These are phyloP conservation scores for Sphaerulina musiva DNA, from an alignment of 2,329 filamentous ascomycete genomes.

Conservation along the genomic window DNA sequence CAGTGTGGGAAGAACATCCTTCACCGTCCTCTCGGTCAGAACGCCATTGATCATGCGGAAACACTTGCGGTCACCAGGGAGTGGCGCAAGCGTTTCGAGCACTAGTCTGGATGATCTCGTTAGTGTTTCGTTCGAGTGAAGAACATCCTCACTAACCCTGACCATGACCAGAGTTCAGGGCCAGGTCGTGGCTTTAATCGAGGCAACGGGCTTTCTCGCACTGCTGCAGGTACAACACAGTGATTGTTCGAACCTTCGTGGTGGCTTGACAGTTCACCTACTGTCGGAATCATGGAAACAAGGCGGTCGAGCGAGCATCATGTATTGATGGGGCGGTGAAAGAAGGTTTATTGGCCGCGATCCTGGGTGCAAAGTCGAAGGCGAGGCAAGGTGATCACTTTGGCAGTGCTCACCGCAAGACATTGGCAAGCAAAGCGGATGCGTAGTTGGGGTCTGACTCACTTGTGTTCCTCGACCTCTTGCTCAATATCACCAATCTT, in stretches of 20 bases:
- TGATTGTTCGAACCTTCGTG: not conserved
- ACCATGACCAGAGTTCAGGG: slow-evolving; percentile 10
- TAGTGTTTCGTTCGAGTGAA: not conserved
- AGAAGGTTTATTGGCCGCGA: slow-evolving; percentile 31
- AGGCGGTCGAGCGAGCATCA: not conserved
- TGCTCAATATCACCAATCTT: slow-evolving; percentile 98
- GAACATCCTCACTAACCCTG: not conserved
- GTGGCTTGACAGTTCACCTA: not conserved
- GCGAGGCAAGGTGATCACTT: slow-evolving; percentile 23
- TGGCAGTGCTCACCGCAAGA: slow-evolving; percentile 14
- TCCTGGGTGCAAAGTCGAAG: slow-evolving; percentile 9
- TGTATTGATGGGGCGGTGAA: slow-evolving; percentile 24
- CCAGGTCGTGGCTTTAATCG: not conserved
- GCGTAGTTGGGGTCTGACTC: slow-evolving; percentile 25
- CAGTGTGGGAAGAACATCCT: slow-evolving; percentile 83
- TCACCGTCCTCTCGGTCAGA: slow-evolving; percentile 84
- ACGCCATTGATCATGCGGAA: slow-evolving; percentile 99
- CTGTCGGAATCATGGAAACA: not conserved
- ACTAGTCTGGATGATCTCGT: slow-evolving; percentile 62
- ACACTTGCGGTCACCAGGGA: slow-evolving; percentile 83
- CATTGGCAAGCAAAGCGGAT: not conserved
- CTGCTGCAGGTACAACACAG: not conserved
- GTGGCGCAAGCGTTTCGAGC: slow-evolving; percentile 78
- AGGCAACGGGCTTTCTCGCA: not conserved
- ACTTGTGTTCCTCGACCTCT: slow-evolving; percentile 98